Conservation (phyloP, 2,329 filamentous ascomycete genomes). For the Ascocoryne sarcoides region DNA sequence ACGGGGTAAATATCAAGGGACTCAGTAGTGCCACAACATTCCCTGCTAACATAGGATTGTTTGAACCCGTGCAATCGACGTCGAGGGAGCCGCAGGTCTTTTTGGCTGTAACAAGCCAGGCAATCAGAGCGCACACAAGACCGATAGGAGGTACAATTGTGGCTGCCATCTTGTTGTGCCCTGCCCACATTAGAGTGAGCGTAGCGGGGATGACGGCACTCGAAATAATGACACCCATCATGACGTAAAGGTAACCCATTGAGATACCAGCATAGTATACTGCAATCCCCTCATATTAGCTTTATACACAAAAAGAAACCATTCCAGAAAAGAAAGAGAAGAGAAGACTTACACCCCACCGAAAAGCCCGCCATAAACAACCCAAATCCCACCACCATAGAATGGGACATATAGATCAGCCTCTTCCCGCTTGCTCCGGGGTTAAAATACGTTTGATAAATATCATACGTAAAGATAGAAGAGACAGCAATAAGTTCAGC, state of each 20-base stretch:
- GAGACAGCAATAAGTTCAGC: slow-evolving; percentile 82
- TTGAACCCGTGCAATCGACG: slow-evolving; percentile 71
- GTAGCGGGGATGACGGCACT: slow-evolving; percentile 77
- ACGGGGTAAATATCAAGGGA: slow-evolving; percentile 63
- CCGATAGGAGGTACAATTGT: slow-evolving; percentile 62
- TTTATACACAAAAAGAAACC: no score
- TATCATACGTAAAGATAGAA: slow-evolving; percentile 80
- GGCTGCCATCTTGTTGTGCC: slow-evolving; percentile 69
- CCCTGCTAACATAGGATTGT: slow-evolving; percentile 79
- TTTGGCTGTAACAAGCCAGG: slow-evolving; percentile 71
- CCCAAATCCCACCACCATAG: slow-evolving; percentile 64
- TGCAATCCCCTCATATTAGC: no score
- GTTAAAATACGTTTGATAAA: slow-evolving; percentile 82
- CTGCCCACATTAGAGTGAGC: slow-evolving; percentile 70
- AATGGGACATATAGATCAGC: slow-evolving; percentile 73
- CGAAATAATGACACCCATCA: slow-evolving; percentile 89
- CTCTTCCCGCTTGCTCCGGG: slow-evolving; percentile 64
- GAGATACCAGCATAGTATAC: slow-evolving; percentile 53
- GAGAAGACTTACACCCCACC: slow-evolving; percentile 46
- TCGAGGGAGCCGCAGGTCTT: slow-evolving; percentile 59
- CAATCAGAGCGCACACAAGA: slow-evolving; percentile 58
- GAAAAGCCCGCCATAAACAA: slow-evolving; percentile 70
- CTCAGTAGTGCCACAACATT: slow-evolving; percentile 77
- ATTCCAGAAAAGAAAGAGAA: slow-evolving; percentile 39
- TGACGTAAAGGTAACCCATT: slow-evolving; percentile 82